Evolutionary conservation across 2,329 filamentous ascomycete genomes (phyloP), one percentile per base, ranked within the genome.

Genomic region (Aspergillus udagawae): DNA sequence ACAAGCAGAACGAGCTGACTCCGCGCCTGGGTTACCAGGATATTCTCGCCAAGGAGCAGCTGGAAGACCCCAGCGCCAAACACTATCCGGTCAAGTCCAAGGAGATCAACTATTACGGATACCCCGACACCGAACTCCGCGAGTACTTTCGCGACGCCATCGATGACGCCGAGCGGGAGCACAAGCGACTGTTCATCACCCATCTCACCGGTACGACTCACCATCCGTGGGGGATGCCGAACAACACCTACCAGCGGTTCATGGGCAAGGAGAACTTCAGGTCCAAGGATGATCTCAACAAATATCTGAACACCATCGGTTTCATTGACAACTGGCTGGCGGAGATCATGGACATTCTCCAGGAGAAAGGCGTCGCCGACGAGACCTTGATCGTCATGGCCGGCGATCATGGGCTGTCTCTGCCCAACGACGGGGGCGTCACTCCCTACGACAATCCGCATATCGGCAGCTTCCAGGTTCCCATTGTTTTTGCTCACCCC

Each of bases 151-250:
- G 68, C 4, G 70, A 73, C 58, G 65, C 70, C 2, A 65, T 73
- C 41, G 65, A 69, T 28, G 68, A 68, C 10, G 70, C 69, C 1
- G 65, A 73, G 53, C 52, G 56, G 12, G 65, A 71, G 41, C 65
- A 72, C 52, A 60, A 58, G 14, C 70, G 70, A 29, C 60, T 73
- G 17, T 73, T 73, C 60, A 55, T 73, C 17, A 68, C 63, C 3
- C 71, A 73, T 45, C 54, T 73, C 27, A 73, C 71, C 1, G 69
- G 70, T 20, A 70, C 69, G 20, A 73, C 68, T 3, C 71, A 73
- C 50, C 70, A 71, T 45, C 69, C 69, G 0, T 73, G 68, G 69
- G 67, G 64, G 1, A 55, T 71, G 57, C 69, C 70, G 3, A 59
- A 67, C 27, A 57, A 70, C 49, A 54, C 58, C 27, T 70, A 58